Conservation (phyloP, 176 grass and related monocot species). For the Carex cristatella region DNA sequence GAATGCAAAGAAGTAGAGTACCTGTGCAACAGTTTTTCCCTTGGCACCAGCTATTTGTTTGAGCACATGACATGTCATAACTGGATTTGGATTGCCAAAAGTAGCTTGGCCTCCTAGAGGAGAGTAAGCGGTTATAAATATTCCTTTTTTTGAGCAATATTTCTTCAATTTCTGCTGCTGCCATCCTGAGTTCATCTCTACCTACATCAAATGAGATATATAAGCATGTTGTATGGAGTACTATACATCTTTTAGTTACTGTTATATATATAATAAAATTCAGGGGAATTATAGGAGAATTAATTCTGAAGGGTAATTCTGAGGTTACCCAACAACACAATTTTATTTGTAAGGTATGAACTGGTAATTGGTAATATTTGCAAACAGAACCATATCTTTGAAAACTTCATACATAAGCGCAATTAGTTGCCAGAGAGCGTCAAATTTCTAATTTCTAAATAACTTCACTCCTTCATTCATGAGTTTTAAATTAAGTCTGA, state of each 20-base stretch:
- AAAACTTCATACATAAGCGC: too few species aligned
- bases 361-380: too few species aligned
- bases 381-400: too few species aligned
- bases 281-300: too few species aligned
- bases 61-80: constrained; percentile 8
- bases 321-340: too few species aligned
- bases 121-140: constrained; percentile 48
- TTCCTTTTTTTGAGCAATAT: constrained; percentile 13
- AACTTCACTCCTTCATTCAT: too few species aligned
- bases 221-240: background rate
- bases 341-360: too few species aligned
- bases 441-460: too few species aligned
- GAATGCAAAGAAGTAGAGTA: background rate
- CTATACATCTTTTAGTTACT: too few species aligned
- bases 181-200: constrained; percentile 22
- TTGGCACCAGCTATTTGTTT: constrained; percentile 37
- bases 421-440: too few species aligned
- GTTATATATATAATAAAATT: background rate
- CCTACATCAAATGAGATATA: background rate
- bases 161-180: constrained; percentile 11
- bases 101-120: constrained; percentile 31
- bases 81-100: background rate
- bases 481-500: too few species aligned
- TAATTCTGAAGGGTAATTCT: too few species aligned
- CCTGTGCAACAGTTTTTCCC: constrained; percentile 53